phyloP scores from a whole-genome alignment of 441 rosid species.

The Codiaeum variegatum region DNA sequence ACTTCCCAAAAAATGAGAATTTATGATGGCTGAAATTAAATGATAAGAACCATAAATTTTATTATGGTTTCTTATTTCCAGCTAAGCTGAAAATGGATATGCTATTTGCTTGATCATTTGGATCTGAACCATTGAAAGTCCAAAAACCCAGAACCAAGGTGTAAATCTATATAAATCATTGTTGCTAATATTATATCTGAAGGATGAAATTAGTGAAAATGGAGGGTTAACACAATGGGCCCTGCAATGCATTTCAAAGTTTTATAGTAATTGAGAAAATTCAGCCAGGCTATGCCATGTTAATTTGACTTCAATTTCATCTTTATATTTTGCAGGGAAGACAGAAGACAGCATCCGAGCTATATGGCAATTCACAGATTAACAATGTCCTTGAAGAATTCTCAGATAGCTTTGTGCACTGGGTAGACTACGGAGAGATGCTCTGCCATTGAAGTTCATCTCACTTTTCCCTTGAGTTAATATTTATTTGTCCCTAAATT shows the following conservation, averaged over 20 bases:
- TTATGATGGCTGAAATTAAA: neutral
- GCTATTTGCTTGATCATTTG: neutral
- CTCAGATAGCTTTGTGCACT: slow-evolving; percentile 70
- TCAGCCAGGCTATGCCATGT: neutral
- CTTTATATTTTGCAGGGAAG: slow-evolving; percentile 39
- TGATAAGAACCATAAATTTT: neutral
- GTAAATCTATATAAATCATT: neutral
- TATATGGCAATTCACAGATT: slow-evolving; percentile 29
- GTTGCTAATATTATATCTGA: neutral
- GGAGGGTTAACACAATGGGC: neutral
- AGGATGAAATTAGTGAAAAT: neutral
- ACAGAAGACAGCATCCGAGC: slow-evolving; percentile 41
- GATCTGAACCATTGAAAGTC: neutral
- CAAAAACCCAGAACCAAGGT: neutral
- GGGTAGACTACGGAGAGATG: slow-evolving; percentile 82
- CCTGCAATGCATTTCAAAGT: neutral
- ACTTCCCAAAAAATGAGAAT: neutral
- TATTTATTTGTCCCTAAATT: neutral
- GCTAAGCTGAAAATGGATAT: neutral
- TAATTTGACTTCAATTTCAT: slow-evolving; percentile 4
- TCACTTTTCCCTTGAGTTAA: neutral
- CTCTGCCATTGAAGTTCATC: slow-evolving; percentile 55
- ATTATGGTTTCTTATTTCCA: neutral
- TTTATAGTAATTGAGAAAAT: neutral
- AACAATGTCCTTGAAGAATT: slow-evolving; percentile 48